Base-by-base conservation (phyloP, 2,329 filamentous ascomycete genomes). In the Verticillium albo-atrum region DNA sequence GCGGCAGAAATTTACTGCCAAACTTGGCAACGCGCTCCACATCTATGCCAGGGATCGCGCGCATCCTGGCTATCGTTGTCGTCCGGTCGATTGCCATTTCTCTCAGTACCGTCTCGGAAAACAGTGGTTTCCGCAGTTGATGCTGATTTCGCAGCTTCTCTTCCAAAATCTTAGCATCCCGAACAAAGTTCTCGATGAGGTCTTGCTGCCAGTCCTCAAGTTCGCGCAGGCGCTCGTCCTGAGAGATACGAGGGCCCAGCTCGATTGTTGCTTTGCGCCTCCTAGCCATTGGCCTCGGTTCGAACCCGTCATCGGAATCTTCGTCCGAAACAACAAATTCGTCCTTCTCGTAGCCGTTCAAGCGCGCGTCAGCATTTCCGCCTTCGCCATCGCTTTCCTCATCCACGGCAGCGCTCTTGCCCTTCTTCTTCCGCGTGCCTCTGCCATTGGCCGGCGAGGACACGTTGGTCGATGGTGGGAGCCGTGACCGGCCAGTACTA, bases 1-100 rank as follows among this genome's bases (percentile, higher is more conserved):
- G 71, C 1, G 79, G 76, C 37, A 90, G 70, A 62, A 94, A 85
- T 57, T 77, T 79, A 34, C 73, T 75, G 7, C 90, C 90, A 68
- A 87, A 86, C 2, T 77, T 76, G 52, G 78, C 69, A 26, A 92
- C 87, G 68, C 86, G 88, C 27, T 86, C 83, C 1, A 70, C 63
- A 58, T 88, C 81, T 60, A 93, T 88, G 10, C 82, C 83, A 0
- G 80, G 80, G 55, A 94, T 89, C 9, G 73, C 72, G 32, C 74
- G 75, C 85, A 95, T 89, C 60, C 85, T 77, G 17, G 83, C 80
- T 10, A 85, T 67, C 9, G 79, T 84, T 7, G 77, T 79, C 1
- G 89, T 90, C 79, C 89, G 89, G 34, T 79, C 74, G 55, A 92
- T 84, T 14, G 84, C 88, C 89, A 95, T 93, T 65, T 89, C 83